phyloP scores from a whole-genome alignment of 73 alveolate species.

The Stentor roeselii region DNA sequence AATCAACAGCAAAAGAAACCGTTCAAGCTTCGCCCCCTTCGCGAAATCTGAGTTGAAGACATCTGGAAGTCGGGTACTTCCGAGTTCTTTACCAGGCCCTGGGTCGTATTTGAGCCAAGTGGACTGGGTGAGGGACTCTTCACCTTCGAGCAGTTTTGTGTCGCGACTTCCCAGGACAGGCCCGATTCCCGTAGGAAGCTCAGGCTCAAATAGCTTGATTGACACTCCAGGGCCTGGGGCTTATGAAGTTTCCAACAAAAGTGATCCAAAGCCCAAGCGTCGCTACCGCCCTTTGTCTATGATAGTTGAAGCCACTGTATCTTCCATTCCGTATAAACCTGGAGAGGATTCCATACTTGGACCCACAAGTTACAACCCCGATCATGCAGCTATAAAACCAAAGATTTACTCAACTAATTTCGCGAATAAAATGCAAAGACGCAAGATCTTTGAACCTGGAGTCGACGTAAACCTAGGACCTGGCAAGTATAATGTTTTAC shows the following conservation, averaged over 20 bases:
- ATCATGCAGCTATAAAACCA: neutral
- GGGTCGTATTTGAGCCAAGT: neutral
- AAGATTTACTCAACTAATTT: neutral
- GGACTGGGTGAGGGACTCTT: neutral
- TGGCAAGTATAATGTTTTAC: neutral
- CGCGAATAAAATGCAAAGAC: neutral
- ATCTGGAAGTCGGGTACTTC: neutral
- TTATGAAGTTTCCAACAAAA: neutral
- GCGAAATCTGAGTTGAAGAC: neutral
- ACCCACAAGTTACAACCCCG: neutral
- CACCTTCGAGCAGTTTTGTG: neutral
- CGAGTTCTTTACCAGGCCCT: neutral
- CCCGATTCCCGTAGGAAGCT: neutral
- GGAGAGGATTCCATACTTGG: neutral
- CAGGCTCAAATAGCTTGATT: neutral
- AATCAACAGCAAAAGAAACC: neutral
- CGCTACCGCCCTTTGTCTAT: neutral
- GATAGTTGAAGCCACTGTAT: neutral
- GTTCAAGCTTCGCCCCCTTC: conserved; percentile 8
- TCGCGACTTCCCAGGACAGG: neutral
- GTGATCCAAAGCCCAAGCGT: neutral
- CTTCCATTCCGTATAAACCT: neutral
- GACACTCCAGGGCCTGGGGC: conserved; percentile 26
- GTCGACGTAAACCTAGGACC: neutral
- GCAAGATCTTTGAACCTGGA: neutral